Evolutionary conservation across 495 filamentous ascomycete genomes (phyloP).

Genomic region (Cladorrhinum samala): DNA sequence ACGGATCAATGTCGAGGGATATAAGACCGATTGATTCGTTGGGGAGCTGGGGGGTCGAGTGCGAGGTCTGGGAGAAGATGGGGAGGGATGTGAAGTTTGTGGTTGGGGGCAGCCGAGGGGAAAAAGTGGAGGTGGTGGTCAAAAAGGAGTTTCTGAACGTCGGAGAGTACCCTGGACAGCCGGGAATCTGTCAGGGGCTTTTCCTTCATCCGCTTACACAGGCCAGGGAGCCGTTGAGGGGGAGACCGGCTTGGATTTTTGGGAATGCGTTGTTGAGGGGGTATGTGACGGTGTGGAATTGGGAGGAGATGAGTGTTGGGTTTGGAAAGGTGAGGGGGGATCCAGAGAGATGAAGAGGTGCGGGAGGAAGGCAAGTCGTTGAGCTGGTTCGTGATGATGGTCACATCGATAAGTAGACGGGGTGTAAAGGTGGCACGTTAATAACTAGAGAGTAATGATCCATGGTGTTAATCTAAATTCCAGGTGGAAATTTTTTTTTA

Average conservation of each 20-base stretch:
- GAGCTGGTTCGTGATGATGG: neutral
- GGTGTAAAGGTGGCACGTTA: too few relatives aligned
- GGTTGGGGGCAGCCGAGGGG: slow-evolving; percentile 9
- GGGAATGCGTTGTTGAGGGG: slow-evolving; percentile 17
- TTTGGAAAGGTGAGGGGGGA: slow-evolving; percentile 4
- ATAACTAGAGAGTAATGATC: too few relatives aligned
- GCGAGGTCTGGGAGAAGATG: slow-evolving; percentile 9
- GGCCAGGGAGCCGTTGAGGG: slow-evolving; percentile 13
- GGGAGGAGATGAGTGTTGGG: slow-evolving; percentile 9
- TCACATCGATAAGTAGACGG: too few relatives aligned
- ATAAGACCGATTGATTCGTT: slow-evolving; percentile 18
- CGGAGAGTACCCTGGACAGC: slow-evolving; percentile 16
- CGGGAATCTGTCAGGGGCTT: slow-evolving; percentile 21
- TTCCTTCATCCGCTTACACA: slow-evolving; percentile 8
- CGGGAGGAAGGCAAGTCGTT: neutral
- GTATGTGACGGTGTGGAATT: slow-evolving; percentile 27
- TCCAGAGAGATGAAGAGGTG: neutral
- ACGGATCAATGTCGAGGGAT: slow-evolving; percentile 13
- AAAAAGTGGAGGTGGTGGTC: slow-evolving; percentile 11
- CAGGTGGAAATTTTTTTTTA: too few relatives aligned
- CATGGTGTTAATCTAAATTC: too few relatives aligned
- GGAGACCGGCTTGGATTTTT: slow-evolving; percentile 18
- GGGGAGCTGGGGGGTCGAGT: slow-evolving; percentile 22
- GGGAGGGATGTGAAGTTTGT: slow-evolving; percentile 14
- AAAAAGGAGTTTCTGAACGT: slow-evolving; percentile 18